Percentiles rank a stretch among this genome's conserved stretches.
These are phyloP conservation scores for Trichoderma asperellum DNA, from an alignment of 2,329 filamentous ascomycete species.

Conservation along the genomic window DNA sequence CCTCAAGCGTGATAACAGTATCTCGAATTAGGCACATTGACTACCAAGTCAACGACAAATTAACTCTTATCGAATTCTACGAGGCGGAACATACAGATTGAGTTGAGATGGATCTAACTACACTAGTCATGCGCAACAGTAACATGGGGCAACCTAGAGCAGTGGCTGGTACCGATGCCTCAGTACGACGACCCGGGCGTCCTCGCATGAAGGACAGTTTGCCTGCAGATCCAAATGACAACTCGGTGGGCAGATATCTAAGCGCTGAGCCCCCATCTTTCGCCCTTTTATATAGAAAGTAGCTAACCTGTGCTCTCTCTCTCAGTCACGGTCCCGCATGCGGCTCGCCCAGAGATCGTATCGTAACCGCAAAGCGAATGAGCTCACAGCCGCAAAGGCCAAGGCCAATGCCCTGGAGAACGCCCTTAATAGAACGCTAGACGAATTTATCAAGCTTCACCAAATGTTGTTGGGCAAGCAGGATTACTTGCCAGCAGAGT, in stretches of 20 bases:
- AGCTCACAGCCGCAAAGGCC: conserved; percentile 10
- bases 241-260: conserved; percentile 10
- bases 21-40: background rate
- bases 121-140: background rate
- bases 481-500: conserved; percentile 9
- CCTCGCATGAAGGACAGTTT: conserved; percentile 26
- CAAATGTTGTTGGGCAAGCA: conserved; percentile 3
- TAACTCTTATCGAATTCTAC: background rate
- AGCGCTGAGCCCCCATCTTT: background rate
- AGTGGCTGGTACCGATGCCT: background rate
- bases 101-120: background rate
- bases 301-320: background rate
- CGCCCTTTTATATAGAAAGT: background rate
- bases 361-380: conserved; percentile 25
- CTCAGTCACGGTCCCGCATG: conserved; percentile 18
- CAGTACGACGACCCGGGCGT: conserved; percentile 21
- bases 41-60: conserved; percentile 15
- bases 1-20: background rate
- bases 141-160: background rate
- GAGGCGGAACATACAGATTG: background rate
- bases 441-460: conserved; percentile 22
- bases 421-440: conserved; percentile 18
- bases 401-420: conserved; percentile 13
- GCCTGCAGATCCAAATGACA: conserved; percentile 19
- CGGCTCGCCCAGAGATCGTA: conserved; percentile 27